A percentile compares a stretch with the other conserved stretches of the same genome.
Evolutionary conservation across 2,329 filamentous ascomycete species (phyloP).

Genomic region (Monilinia laxa): DNA sequence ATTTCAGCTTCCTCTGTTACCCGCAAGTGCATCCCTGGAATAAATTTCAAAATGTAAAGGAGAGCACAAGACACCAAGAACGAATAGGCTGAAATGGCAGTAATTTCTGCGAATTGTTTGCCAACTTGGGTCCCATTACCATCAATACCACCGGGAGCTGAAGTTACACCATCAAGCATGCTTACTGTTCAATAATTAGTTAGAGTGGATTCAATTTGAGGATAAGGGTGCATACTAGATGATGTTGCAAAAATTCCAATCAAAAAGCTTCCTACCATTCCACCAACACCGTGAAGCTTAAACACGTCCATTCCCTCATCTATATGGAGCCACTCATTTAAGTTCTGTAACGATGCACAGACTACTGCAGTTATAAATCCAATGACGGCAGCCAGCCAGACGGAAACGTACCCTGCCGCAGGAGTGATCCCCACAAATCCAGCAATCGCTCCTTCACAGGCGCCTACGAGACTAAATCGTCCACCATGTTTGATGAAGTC

Average conservation of each 20-base stretch:
- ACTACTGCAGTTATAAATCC: conserved; percentile 51
- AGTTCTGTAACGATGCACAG: conserved; percentile 42
- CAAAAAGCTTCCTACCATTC: conserved; percentile 55
- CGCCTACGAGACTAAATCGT: conserved; percentile 53
- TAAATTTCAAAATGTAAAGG: conserved; percentile 56
- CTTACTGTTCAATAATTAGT: conserved; percentile 43
- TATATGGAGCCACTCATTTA: conserved; percentile 53
- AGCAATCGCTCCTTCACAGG: conserved; percentile 54
- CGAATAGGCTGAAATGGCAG: conserved; percentile 54
- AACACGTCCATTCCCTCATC: conserved; percentile 62
- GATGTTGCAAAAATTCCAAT: conserved; percentile 57
- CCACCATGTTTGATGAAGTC: conserved; percentile 50
- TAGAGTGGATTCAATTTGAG: background rate
- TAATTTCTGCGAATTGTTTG: conserved; percentile 57
- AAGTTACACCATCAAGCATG: conserved; percentile 51
- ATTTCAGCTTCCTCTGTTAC: conserved; percentile 56
- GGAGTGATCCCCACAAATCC: conserved; percentile 60
- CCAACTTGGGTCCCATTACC: conserved; percentile 55
- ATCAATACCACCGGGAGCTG: conserved; percentile 48
- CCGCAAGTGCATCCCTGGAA: conserved; percentile 56
- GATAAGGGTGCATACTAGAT: conserved; percentile 28
- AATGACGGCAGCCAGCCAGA: conserved; percentile 52
- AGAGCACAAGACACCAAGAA: conserved; percentile 54
- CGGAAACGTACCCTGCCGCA: conserved; percentile 55
- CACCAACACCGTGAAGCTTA: conserved; percentile 59